phyloP scores from a whole-genome alignment of 306 rosid species.

The Cicer bijugum region DNA sequence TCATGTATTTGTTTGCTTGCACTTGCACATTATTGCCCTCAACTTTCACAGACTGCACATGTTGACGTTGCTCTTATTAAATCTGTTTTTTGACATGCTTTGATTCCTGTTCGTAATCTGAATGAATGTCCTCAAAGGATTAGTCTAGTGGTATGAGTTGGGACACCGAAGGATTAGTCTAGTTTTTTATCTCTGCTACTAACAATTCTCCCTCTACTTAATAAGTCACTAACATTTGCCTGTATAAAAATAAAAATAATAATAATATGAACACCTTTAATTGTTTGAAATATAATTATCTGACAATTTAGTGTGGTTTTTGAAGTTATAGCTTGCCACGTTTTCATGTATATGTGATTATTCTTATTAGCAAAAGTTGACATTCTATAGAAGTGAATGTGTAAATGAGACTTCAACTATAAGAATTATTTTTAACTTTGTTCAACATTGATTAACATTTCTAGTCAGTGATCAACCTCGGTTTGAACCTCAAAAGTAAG shows the following conservation, averaged over 20 bases:
- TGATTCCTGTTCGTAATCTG: constrained; percentile 25
- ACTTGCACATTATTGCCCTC: constrained; percentile 12
- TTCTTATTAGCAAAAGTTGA: constrained; percentile 13
- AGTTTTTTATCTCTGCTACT: no score
- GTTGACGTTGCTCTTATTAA: background rate
- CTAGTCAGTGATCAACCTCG: background rate
- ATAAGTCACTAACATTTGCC: no score
- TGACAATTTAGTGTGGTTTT: constrained; percentile 12
- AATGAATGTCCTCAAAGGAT: background rate
- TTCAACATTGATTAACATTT: background rate
- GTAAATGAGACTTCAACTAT: background rate
- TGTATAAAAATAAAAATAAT: no score
- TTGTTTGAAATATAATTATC: background rate
- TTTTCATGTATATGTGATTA: background rate
- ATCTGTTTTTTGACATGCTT: constrained; percentile 31
- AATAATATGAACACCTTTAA: background rate
- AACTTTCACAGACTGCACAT: background rate
- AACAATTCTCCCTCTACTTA: no score
- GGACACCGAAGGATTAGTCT: no score
- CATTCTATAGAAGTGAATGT: constrained; percentile 12
- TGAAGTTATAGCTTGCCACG: background rate
- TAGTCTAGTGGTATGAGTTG: no score
- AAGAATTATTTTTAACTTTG: background rate
- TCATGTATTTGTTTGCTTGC: constrained; percentile 9
- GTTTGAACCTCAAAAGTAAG: constrained; percentile 14